Percentiles rank a stretch among this genome's conserved stretches.
Conservation (phyloP, 257 asterid genomes). For the Scutellaria minor region DNA sequence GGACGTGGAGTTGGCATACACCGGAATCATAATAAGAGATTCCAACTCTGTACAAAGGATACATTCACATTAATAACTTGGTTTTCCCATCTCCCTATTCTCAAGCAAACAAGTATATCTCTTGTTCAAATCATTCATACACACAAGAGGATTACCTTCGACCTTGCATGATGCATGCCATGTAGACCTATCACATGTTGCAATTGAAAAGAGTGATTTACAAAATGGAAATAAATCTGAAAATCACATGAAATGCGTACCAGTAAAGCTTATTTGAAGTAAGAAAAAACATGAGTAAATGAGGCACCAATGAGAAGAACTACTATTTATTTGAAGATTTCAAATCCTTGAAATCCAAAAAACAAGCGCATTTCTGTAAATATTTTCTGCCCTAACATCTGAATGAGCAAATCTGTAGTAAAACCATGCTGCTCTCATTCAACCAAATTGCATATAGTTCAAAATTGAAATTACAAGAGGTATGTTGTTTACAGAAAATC, state of each 20-base stretch:
- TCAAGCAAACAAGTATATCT: slow-evolving; percentile 31
- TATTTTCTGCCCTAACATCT: not conserved
- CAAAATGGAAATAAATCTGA: not conserved
- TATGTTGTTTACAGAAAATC: not conserved
- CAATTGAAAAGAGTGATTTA: slow-evolving; percentile 26
- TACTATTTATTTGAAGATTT: not conserved
- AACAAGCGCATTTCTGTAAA: not conserved
- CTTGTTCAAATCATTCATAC: slow-evolving; percentile 24
- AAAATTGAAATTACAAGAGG: not conserved
- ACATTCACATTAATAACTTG: slow-evolving; percentile 25
- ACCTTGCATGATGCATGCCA: slow-evolving; percentile 91
- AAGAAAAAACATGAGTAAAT: slow-evolving; percentile 17
- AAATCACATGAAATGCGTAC: slow-evolving; percentile 23
- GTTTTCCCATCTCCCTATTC: slow-evolving; percentile 17
- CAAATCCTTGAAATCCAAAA: not conserved
- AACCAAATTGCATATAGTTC: slow-evolving; percentile 3
- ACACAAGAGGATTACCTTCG: slow-evolving; percentile 61
- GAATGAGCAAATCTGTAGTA: not conserved
- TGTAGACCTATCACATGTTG: slow-evolving; percentile 69
- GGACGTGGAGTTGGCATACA: slow-evolving; percentile 72
- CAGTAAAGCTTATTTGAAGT: not conserved
- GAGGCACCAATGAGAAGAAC: slow-evolving; percentile 1
- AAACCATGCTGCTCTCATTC: slow-evolving; percentile 9
- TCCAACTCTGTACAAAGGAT: slow-evolving; percentile 70
- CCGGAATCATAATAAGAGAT: slow-evolving; percentile 84